Evolutionary conservation across 805 yeast genomes (phyloP), one percentile per base, ranked within the genome.

Genomic region (Hanseniaspora jakobsenii): DNA sequence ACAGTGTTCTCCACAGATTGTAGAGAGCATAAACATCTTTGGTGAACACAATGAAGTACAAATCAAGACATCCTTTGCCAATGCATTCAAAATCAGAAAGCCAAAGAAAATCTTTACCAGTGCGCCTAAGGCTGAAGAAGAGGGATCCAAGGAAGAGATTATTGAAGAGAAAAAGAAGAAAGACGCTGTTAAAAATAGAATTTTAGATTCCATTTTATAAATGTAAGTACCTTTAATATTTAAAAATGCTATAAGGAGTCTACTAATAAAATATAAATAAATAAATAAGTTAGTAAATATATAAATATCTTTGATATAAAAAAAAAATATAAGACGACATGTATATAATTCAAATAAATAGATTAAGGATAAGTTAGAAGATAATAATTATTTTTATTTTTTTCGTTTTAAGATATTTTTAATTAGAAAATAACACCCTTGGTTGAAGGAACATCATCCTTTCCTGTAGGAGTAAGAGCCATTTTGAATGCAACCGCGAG

Each of bases 401-500:
- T 14, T 31, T 30, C 36, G 14, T 30, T 6, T 32, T 10, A 6
- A 13, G 22, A 6, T 17, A 4, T 2, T 13, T 18, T 18, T 21
- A 19, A 4, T 56, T 58, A 81, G 64, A 79, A 78, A 37, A 89
- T 67, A 9, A 91, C 97, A 44, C 98, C 98, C 65, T 91, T 91
- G 9, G 98, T 91, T 45, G 94, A 80, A 17, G 98, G 98, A 36
- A 91, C 83, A 50, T 91, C 98, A 57, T 85, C 70, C 19, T 80
- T 74, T 26, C 96, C 97, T 26, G 85, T 85, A 52, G 73, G 70
- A 9, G 89, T 70, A 38, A 73, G 77, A 19, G 97, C 89, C 58
- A 86, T 94, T 53, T 76, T 79, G 39, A 91, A 69, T 3, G 98
- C 98, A 17, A 91, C 69, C 0, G 98, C 98, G 51, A 89, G 66